These are phyloP conservation scores for Neophaeococcomyces mojaviensis DNA, from an alignment of 2,329 filamentous ascomycete species.

Conservation along the genomic window DNA sequence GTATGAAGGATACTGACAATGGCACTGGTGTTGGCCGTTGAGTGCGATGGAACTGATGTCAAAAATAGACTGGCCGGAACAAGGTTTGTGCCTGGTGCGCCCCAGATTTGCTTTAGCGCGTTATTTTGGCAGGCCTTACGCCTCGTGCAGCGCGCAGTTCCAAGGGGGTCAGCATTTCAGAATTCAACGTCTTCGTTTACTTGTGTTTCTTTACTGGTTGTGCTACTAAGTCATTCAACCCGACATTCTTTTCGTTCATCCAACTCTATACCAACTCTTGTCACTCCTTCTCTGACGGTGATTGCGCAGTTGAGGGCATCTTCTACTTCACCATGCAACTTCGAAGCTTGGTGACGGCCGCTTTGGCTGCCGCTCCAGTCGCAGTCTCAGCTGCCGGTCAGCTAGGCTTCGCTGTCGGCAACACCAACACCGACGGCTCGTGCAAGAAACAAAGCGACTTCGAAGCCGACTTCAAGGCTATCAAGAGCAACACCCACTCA, in stretches of 20 bases:
- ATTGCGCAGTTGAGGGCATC: neutral
- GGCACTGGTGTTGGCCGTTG: neutral
- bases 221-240: too few species aligned
- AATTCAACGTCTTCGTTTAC: slow-evolving; percentile 5
- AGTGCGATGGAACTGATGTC: neutral
- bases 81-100: too few species aligned
- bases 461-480: slow-evolving; percentile 55
- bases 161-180: neutral
- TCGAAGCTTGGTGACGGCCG: slow-evolving; percentile 32
- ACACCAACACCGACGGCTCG: slow-evolving; percentile 51
- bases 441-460: slow-evolving; percentile 61
- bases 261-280: slow-evolving; percentile 9
- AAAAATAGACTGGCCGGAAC: too few species aligned
- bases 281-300: slow-evolving; percentile 2
- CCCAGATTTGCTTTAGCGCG: too few species aligned
- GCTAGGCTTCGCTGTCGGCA: slow-evolving; percentile 60
- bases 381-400: slow-evolving; percentile 46
- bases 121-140: too few species aligned
- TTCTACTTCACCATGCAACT: slow-evolving; percentile 37
- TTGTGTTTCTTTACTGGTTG: too few species aligned
- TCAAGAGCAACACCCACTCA: slow-evolving; percentile 44
- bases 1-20: neutral
- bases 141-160: too few species aligned
- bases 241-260: slow-evolving; percentile 8
- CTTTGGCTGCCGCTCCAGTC: slow-evolving; percentile 39